Evolutionary conservation across 441 rosid genomes (phyloP).

Genomic region (Brassica balearica): DNA sequence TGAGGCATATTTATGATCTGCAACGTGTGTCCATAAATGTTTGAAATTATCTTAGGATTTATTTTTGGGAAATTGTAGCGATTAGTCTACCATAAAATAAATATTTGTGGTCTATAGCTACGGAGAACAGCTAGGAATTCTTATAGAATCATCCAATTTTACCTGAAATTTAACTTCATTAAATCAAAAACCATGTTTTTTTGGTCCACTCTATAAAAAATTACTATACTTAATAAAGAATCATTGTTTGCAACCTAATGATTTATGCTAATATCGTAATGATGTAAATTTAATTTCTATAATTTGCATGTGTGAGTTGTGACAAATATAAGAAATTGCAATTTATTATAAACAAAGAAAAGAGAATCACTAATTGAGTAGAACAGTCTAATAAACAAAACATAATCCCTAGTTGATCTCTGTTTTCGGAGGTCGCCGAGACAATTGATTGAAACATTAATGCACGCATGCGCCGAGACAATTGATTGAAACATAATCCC

Average conservation of each 20-base stretch:
- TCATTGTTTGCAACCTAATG: not conserved
- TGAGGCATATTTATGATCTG: slow-evolving; percentile 19
- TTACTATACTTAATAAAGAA: not conserved
- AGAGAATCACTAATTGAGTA: too few species aligned
- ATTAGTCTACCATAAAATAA: not conserved
- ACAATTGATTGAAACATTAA: too few species aligned
- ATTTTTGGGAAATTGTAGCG: not conserved
- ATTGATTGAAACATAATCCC: too few species aligned
- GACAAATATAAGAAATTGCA: too few species aligned
- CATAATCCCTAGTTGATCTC: too few species aligned
- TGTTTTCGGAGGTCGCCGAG: too few species aligned
- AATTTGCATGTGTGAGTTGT: not conserved
- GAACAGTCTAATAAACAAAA: too few species aligned
- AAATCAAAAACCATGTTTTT: not conserved
- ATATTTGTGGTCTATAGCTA: not conserved
- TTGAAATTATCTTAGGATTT: not conserved
- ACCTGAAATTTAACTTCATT: not conserved
- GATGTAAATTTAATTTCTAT: not conserved
- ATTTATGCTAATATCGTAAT: not conserved
- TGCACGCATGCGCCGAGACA: too few species aligned
- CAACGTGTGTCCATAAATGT: slow-evolving; percentile 23
- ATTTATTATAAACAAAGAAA: not conserved
- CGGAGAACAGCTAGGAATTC: not conserved
- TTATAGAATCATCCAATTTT: not conserved
- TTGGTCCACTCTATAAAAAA: not conserved